Base-by-base conservation (phyloP, 768 basidiomycete species). In the Trametes cingulata region DNA sequence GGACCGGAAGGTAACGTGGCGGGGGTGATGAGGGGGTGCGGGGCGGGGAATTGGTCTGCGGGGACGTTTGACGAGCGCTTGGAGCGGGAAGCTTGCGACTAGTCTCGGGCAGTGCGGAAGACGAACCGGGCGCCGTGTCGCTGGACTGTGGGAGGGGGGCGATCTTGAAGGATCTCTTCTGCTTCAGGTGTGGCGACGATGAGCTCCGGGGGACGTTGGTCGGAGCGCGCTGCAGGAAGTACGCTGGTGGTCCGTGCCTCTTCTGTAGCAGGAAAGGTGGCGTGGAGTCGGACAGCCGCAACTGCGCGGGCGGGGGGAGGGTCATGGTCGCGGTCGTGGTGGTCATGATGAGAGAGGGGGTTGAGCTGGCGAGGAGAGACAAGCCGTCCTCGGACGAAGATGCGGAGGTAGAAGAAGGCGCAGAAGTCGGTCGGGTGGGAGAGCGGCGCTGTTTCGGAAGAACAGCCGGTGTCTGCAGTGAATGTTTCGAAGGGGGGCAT, bases 401-500 rank as follows among this genome's bases (percentile, higher is more conserved):
- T 22, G 49, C n/a, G 60, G 60, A 54, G 51, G 47, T 52, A 55
- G 40, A 60, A 51, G 54, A 56, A 57, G 50, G 36, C 20, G 54
- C 49, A 36, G 42, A 52, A 27, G 60, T 25, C 43, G 45, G 33
- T 24, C 42, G 48, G 37, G 51, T 20, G 8, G 56, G 9, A 55
- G 52, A 48, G 61, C 61, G 56, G 56, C 53, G 52, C 36, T 29
- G 52, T 47, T 42, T 48, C 56, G 52, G 56, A 35, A 50, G 56
- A 52, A 56, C 33, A 17, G 33, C 50, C 61, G 51, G 61, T 54
- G 51, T 48, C 41, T 24, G 56, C 20, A 43, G 41, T 43, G 52
- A 58, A 52, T 63, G 61, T 58, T 63, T 41, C 41, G 61, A 63
- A 54, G 43, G 47, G 52, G 33, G n/a, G 33, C 55, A 25, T 9